A percentile compares a stretch with the other conserved stretches of the same genome.
Conservation (phyloP, 2,329 filamentous ascomycete genomes). For the Paraconiothyrium sp. region DNA sequence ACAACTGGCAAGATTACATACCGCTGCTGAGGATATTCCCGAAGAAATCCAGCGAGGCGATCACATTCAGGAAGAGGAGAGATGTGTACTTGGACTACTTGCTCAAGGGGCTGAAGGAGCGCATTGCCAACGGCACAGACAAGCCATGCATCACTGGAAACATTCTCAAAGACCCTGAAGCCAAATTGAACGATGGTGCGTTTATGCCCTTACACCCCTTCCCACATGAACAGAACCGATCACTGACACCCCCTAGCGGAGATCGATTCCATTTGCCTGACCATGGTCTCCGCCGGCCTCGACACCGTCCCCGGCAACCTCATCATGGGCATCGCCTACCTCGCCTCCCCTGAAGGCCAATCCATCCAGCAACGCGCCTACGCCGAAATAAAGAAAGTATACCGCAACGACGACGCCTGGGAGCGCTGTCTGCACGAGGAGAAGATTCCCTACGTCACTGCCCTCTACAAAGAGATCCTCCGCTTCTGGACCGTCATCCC, state of each 20-base stretch:
- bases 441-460: constrained; percentile 79
- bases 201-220: constrained; percentile 11
- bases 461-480: constrained; percentile 79
- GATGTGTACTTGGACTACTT: constrained; percentile 72
- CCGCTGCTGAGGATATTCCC: constrained; percentile 74
- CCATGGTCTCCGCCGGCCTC: constrained; percentile 82
- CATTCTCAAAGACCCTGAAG: constrained; percentile 75
- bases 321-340: constrained; percentile 80
- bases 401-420: constrained; percentile 81
- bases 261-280: constrained; percentile 81
- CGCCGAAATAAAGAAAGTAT: constrained; percentile 73
- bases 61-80: constrained; percentile 72
- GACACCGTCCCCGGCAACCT: constrained; percentile 84
- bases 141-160: constrained; percentile 75
- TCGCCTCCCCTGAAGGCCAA: constrained; percentile 74
- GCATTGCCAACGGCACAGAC: constrained; percentile 70
- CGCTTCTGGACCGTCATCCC: constrained; percentile 84
- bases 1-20: constrained; percentile 89
- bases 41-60: constrained; percentile 68
- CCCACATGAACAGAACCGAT: neutral
- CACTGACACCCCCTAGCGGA: constrained; percentile 64
- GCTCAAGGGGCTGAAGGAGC: constrained; percentile 68
- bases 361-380: constrained; percentile 75
- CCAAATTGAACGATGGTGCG: constrained; percentile 72
- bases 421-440: constrained; percentile 76